phyloP scores from a whole-genome alignment of 2,329 filamentous ascomycete genomes.

The Xylaria polymorpha region DNA sequence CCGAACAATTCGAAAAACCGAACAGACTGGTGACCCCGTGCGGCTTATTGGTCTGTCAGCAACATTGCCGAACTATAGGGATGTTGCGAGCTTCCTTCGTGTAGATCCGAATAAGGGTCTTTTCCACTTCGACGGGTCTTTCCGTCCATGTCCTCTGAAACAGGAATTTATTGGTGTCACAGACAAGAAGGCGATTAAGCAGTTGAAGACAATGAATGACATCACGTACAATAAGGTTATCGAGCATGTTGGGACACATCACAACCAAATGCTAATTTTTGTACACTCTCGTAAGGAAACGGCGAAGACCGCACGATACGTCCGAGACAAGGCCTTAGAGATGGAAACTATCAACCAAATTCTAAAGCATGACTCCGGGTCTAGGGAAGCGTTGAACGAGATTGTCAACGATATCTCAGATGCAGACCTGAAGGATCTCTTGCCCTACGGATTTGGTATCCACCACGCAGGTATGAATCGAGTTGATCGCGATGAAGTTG shows the following conservation, averaged over 20 bases:
- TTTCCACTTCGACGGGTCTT: conserved; percentile 97
- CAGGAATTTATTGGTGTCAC: conserved; percentile 98
- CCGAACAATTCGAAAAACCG: conserved; percentile 89
- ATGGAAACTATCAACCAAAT: conserved; percentile 97
- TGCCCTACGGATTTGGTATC: conserved; percentile 97
- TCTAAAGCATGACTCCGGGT: conserved; percentile 90
- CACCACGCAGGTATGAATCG: conserved; percentile 98
- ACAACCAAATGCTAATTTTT: conserved; percentile 99
- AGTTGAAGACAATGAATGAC: conserved; percentile 99
- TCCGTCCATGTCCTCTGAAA: conserved; percentile 89
- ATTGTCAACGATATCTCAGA: conserved; percentile 87
- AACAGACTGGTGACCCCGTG: conserved; percentile 93
- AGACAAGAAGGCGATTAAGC: conserved; percentile 98
- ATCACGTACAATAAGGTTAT: conserved; percentile 98
- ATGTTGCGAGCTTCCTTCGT: conserved; percentile 94
- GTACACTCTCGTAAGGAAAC: conserved; percentile 99
- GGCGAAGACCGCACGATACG: conserved; percentile 95
- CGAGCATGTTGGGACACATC: conserved; percentile 91
- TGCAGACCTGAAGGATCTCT: conserved; percentile 87
- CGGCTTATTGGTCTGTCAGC: conserved; percentile 93
- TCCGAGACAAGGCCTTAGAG: conserved; percentile 96
- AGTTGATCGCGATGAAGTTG: conserved; percentile 93
- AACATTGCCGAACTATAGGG: conserved; percentile 94
- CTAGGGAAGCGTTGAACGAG: conserved; percentile 85
- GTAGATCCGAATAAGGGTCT: conserved; percentile 87